phyloP scores from a whole-genome alignment of 2,329 filamentous ascomycete genomes.

The Rhinocladiella mackenziei region DNA sequence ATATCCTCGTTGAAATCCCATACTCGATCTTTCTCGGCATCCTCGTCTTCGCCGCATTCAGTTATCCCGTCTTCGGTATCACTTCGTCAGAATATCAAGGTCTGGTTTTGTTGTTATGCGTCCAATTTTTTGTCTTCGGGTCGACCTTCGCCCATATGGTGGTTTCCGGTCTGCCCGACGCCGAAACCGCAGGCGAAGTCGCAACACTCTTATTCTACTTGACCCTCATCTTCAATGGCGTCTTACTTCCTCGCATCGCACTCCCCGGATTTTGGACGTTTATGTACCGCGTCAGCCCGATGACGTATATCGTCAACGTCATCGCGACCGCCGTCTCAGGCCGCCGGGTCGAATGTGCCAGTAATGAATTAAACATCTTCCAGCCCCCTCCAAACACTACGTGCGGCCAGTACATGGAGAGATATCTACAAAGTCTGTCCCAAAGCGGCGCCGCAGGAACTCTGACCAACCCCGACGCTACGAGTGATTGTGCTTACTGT shows the following conservation, averaged over 20 bases:
- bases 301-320: conserved; percentile 73
- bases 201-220: conserved; percentile 71
- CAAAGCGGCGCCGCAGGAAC: conserved; percentile 47
- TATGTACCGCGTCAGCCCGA: conserved; percentile 76
- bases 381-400: conserved; percentile 49
- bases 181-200: conserved; percentile 69
- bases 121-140: conserved; percentile 68
- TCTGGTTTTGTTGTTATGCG: conserved; percentile 58
- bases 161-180: conserved; percentile 63
- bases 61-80: conserved; percentile 65
- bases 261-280: conserved; percentile 69
- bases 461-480: conserved; percentile 59
- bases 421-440: conserved; percentile 41
- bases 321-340: conserved; percentile 68
- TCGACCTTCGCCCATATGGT: conserved; percentile 74
- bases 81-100: conserved; percentile 44
- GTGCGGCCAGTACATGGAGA: conserved; percentile 55
- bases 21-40: conserved; percentile 59
- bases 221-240: conserved; percentile 68
- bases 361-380: conserved; percentile 57
- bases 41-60: conserved; percentile 69
- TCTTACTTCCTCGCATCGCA: conserved; percentile 59
- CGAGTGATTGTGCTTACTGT: conserved; percentile 56
- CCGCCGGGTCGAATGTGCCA: conserved; percentile 60
- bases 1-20: conserved; percentile 66